Base-by-base conservation (phyloP, 2,329 filamentous ascomycete genomes). In the Lachnellula subtilissima region DNA sequence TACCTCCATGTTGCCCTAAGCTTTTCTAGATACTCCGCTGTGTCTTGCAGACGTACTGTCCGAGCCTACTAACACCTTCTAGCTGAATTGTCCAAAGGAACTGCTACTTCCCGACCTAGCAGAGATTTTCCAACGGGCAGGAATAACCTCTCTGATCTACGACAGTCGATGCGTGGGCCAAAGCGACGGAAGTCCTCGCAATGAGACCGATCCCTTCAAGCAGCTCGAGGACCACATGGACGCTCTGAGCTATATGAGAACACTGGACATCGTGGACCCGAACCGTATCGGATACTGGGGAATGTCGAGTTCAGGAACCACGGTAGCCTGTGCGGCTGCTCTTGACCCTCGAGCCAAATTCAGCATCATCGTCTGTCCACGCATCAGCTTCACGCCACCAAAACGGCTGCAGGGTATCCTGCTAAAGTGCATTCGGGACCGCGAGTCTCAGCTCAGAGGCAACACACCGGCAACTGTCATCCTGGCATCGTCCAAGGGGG, bases 231-330 rank as follows among this genome's bases (percentile, higher is more conserved):
- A 75, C 56, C 68, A 68, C 52, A 65, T 60, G 7, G 71, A 74
- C 57, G 73, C 73, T 6, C 68, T 74, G 37, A 73, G 68, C 9
- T 74, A 65, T 57, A 65, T 70, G 3, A 65, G 63, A 23, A 61
- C 61, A 9, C 55, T 60, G 14, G 47, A 60, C 2, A 62, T 72
- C 32, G 69, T 75, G 4, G 67, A 73, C 53, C 40, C 63, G 0
- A 52, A 59, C 12, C 62, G 60, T 17, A 72, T 75, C 45, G 69
- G 61, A n/a, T 64, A 73, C 36, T 75, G 72, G 70, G 73, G 73
- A 4, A 62, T 63, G 43, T 69, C 67, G 15, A 70, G 72, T 57
- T 64, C 64, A 43, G 73, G 70, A n/a, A 71, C 69, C 11, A 67
- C 74, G 56, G 71, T 71, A 5, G 57, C 75, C 1, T 65, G 60